Conservation (phyloP, 1,284 basidiomycete species). For the Porogramme epimiltina region DNA sequence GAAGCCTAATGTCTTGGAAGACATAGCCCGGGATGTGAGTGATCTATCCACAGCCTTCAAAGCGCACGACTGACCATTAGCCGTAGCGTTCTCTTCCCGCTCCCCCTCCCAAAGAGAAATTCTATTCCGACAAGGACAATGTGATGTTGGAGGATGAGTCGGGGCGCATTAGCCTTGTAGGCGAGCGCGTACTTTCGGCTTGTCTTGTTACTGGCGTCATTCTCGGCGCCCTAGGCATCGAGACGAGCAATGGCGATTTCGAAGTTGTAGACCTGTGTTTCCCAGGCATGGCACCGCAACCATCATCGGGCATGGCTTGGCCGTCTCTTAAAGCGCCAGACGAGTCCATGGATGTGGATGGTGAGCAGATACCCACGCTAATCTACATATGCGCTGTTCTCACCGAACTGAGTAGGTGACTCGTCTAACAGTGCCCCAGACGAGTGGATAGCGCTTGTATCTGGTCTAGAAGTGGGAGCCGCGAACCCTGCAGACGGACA, state of each 20-base stretch:
- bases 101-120: conserved; percentile 75
- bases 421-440: conserved; percentile 32
- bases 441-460: conserved; percentile 83
- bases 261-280: conserved; percentile 92
- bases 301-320: conserved; percentile 27
- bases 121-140: conserved; percentile 77
- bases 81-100: conserved; percentile 87
- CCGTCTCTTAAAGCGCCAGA: conserved; percentile 30
- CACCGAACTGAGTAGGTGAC: not conserved
- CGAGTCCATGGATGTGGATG: conserved; percentile 46
- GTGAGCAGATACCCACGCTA: conserved; percentile 24
- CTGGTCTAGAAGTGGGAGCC: conserved; percentile 78
- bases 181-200: conserved; percentile 57
- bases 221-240: conserved; percentile 86
- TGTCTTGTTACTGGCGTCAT: conserved; percentile 89
- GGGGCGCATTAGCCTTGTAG: conserved; percentile 88
- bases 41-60: not conserved
- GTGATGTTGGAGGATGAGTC: conserved; percentile 96
- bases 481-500: conserved; percentile 69
- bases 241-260: conserved; percentile 89
- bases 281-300: conserved; percentile 77
- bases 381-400: not conserved
- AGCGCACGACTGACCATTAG: not conserved
- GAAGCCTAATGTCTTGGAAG: conserved; percentile 96
- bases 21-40: conserved; percentile 90